Percentiles rank a stretch among this genome's conserved stretches.
These are phyloP conservation scores for Neurospora terricola DNA, from an alignment of 495 filamentous ascomycete species.

Conservation along the genomic window DNA sequence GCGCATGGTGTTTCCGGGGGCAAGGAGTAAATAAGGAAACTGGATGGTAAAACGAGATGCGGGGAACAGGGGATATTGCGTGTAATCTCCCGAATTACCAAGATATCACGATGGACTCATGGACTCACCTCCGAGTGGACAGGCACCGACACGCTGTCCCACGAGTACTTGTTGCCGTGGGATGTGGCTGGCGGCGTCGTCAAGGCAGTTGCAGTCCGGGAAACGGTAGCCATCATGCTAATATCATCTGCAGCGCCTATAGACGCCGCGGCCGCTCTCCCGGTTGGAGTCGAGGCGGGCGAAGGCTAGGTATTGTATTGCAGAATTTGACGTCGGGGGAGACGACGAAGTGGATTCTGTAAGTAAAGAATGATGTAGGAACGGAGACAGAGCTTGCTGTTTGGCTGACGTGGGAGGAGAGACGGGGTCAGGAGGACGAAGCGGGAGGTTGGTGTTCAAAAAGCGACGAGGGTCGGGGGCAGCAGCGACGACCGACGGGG, in stretches of 20 bases:
- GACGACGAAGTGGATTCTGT: neutral
- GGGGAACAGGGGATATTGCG: neutral
- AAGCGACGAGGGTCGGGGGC: neutral
- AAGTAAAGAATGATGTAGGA: neutral
- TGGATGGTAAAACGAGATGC: neutral
- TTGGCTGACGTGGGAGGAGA: neutral
- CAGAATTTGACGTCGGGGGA: neutral
- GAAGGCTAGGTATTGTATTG: neutral
- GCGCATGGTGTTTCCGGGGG: neutral
- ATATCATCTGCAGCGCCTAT: slow-evolving; percentile 8
- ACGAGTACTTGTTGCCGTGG: slow-evolving; percentile 38
- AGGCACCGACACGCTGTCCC: slow-evolving; percentile 37
- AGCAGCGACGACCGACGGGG: neutral
- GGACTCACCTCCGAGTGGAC: slow-evolving; percentile 29
- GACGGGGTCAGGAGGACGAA: neutral
- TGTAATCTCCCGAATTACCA: neutral
- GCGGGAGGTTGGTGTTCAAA: neutral
- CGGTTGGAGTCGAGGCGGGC: neutral
- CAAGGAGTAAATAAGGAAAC: neutral
- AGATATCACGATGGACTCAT: neutral
- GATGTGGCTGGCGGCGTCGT: slow-evolving; percentile 39
- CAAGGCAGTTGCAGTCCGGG: slow-evolving; percentile 38
- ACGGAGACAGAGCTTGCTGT: neutral
- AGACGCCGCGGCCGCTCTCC: slow-evolving; percentile 7
- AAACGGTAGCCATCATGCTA: slow-evolving; percentile 42